A percentile compares a stretch with the other conserved stretches of the same genome.
phyloP scores from a whole-genome alignment of 148 eudicot species.

The Fagopyrum tataricum region DNA sequence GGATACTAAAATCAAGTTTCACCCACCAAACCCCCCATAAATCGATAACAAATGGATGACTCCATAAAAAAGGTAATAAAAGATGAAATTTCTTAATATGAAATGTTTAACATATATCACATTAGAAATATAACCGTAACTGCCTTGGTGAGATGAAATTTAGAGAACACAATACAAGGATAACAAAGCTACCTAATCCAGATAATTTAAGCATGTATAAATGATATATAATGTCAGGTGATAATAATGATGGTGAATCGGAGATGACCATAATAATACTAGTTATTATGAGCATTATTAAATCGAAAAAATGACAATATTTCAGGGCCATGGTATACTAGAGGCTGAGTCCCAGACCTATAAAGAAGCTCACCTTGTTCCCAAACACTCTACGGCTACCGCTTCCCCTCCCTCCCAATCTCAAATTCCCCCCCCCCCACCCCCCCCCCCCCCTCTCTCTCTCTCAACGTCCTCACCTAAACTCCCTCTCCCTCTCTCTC shows the following conservation, averaged over 20 bases:
- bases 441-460: no score
- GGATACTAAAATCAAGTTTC: neutral
- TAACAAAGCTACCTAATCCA: neutral
- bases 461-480: neutral
- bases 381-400: slow-evolving; percentile 20
- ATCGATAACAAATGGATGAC: neutral
- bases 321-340: neutral
- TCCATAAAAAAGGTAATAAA: neutral
- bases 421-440: no score
- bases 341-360: slow-evolving; percentile 34
- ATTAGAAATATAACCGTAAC: no score
- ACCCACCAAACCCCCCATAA: neutral
- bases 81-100: neutral
- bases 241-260: neutral
- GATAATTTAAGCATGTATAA: neutral
- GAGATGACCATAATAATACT: neutral
- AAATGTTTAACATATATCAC: neutral
- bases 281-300: neutral
- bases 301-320: neutral
- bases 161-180: neutral
- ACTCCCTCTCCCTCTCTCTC: neutral
- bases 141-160: neutral
- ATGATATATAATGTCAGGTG: neutral
- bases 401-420: slow-evolving; percentile 4
- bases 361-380: slow-evolving; percentile 28